Conservation (phyloP, 1,284 basidiomycete species). For the Phlebopus sp. region DNA sequence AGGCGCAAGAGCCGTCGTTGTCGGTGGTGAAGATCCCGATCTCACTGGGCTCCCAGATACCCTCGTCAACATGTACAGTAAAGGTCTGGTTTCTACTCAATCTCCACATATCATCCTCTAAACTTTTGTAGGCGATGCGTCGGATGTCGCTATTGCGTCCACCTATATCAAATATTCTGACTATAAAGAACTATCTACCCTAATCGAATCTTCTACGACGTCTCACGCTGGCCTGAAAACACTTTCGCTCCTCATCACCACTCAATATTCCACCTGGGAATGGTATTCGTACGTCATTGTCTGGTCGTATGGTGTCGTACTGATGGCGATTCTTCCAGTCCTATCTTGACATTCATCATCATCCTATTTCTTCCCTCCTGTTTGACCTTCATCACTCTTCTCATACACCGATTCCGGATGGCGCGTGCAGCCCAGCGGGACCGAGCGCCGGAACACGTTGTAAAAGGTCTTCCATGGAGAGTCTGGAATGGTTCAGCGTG, state of each 20-base stretch:
- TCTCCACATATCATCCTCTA: constrained; percentile 7
- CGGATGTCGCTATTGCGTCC: constrained; percentile 67
- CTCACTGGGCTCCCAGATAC: constrained; percentile 67
- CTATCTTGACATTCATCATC: constrained; percentile 75
- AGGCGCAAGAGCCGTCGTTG: constrained; percentile 85
- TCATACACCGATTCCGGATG: constrained; percentile 76
- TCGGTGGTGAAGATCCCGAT: constrained; percentile 75
- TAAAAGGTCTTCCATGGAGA: constrained; percentile 72
- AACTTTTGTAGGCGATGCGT: constrained; percentile 58
- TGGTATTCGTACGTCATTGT: constrained; percentile 72
- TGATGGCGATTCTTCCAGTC: constrained; percentile 41
- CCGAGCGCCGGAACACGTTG: constrained; percentile 75
- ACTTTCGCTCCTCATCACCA: constrained; percentile 71
- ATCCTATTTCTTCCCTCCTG: constrained; percentile 79
- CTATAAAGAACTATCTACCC: constrained; percentile 54
- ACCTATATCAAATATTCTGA: constrained; percentile 75
- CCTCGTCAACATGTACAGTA: constrained; percentile 89
- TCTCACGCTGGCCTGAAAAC: constrained; percentile 71
- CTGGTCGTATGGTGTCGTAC: constrained; percentile 11
- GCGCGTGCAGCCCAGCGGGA: constrained; percentile 75
- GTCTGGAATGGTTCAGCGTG: constrained; percentile 76
- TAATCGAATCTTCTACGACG: constrained; percentile 70
- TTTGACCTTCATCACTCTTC: constrained; percentile 76
- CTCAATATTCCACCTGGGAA: constrained; percentile 77
- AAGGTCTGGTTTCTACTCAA: constrained; percentile 44